phyloP scores from a whole-genome alignment of 495 filamentous ascomycete genomes.

The Pyronema omphalodes region DNA sequence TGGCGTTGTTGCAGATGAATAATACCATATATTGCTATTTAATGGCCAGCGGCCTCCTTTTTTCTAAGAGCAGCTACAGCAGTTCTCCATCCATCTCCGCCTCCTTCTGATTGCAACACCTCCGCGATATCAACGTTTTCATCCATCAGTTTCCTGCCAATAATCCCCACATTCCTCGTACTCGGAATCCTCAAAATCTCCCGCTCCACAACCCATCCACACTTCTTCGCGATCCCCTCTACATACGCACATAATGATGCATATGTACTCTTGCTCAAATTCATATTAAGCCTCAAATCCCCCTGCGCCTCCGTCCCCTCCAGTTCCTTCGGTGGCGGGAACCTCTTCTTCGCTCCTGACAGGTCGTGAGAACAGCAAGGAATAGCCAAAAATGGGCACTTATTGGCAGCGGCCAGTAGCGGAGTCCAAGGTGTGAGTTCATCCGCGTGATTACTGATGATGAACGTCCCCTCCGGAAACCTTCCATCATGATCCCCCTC shows the following conservation, averaged over 20 bases:
- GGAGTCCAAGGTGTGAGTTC: slow-evolving; percentile 94
- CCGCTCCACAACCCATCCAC: slow-evolving; percentile 59
- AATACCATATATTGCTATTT: slow-evolving; percentile 8
- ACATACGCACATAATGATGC: slow-evolving; percentile 58
- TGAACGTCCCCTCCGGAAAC: slow-evolving; percentile 63
- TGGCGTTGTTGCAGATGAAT: background rate
- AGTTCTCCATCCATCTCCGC: slow-evolving; percentile 36
- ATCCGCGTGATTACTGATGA: slow-evolving; percentile 93
- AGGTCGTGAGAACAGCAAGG: slow-evolving; percentile 89
- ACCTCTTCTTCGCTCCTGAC: slow-evolving; percentile 36
- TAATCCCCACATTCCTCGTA: slow-evolving; percentile 63
- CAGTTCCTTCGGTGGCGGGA: slow-evolving; percentile 38
- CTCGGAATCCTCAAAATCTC: slow-evolving; percentile 75
- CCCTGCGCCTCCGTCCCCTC: slow-evolving; percentile 26
- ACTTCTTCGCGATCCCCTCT: slow-evolving; percentile 40
- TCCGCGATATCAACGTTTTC: background rate
- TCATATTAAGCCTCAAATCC: slow-evolving; percentile 19
- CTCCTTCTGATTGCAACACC: slow-evolving; percentile 29
- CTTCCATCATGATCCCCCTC: slow-evolving; percentile 43
- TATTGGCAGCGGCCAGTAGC: slow-evolving; percentile 55
- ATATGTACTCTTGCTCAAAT: slow-evolving; percentile 39
- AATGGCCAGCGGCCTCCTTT: slow-evolving; percentile 27
- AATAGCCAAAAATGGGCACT: slow-evolving; percentile 70
- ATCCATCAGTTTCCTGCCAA: slow-evolving; percentile 35
- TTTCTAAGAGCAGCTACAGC: slow-evolving; percentile 35